These are phyloP conservation scores for Athelia psychrophila DNA, from an alignment of 1,284 basidiomycete species.

Conservation along the genomic window DNA sequence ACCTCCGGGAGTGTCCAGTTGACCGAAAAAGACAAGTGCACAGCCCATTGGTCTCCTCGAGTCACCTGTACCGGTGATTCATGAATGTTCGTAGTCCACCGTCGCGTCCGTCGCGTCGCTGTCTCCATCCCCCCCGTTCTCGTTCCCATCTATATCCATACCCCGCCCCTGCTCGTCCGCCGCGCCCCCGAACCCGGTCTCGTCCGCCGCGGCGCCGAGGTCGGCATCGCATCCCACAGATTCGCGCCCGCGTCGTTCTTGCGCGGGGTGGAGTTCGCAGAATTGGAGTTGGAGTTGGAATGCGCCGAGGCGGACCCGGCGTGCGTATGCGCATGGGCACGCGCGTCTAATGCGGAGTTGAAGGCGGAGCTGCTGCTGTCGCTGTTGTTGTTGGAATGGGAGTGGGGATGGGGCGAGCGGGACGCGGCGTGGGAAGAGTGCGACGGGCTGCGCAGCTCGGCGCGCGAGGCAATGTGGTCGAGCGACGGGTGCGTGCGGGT, in stretches of 20 bases:
- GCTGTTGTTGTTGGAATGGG: too few species aligned
- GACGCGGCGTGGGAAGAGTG: too few species aligned
- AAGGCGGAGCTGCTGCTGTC: too few species aligned
- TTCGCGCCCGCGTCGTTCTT: conserved; percentile 3
- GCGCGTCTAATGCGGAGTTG: too few species aligned
- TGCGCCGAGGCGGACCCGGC: conserved; percentile 38
- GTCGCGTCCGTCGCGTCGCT: conserved; percentile 32
- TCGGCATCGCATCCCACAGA: conserved; percentile 71
- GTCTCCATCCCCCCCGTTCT: conserved; percentile 13
- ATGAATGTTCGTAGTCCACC: too few species aligned
- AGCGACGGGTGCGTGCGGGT: conserved; percentile 32
- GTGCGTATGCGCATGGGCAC: conserved; percentile 29
- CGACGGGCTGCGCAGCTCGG: conserved; percentile 43
- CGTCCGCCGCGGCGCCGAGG: conserved; percentile 42
- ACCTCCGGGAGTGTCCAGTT: too few species aligned
- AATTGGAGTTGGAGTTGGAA: too few species aligned
- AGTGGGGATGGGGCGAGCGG: too few species aligned
- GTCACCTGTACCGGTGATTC: too few species aligned
- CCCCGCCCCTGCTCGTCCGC: background rate
- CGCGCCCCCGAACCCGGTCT: conserved; percentile 46
- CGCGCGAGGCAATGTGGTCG: conserved; percentile 57
- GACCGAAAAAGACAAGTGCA: too few species aligned
- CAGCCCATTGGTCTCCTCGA: too few species aligned
- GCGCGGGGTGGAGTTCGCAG: conserved; percentile 31
- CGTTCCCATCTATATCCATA: conserved; percentile 27